Percentiles rank a stretch among this genome's conserved stretches.
These are phyloP conservation scores for Penicillium antarcticum DNA, from an alignment of 495 filamentous ascomycete genomes.

Conservation along the genomic window DNA sequence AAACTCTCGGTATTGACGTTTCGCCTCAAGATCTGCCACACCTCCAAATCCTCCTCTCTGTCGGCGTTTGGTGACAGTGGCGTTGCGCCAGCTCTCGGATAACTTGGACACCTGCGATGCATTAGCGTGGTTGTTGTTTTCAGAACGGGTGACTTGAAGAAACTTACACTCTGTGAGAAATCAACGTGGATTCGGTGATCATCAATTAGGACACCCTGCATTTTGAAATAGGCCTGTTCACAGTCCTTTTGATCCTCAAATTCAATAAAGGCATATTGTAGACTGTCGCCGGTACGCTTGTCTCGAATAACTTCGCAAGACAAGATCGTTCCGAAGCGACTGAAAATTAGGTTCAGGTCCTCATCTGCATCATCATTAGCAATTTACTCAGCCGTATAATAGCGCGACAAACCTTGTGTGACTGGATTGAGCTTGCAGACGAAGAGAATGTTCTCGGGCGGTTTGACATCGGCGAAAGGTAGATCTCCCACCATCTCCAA, in stretches of 20 bases:
- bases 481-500: constrained; percentile 98
- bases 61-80: constrained; percentile 79
- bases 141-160: neutral
- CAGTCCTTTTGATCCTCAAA: constrained; percentile 89
- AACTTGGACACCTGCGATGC: constrained; percentile 65
- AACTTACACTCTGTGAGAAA: constrained; percentile 90
- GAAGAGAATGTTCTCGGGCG: constrained; percentile 94
- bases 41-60: constrained; percentile 85
- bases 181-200: constrained; percentile 98
- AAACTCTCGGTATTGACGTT: constrained; percentile 75
- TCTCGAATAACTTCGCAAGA: constrained; percentile 97
- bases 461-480: constrained; percentile 96
- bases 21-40: constrained; percentile 79
- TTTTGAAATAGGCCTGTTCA: constrained; percentile 97
- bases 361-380: constrained; percentile 58
- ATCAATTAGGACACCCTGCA: constrained; percentile 94
- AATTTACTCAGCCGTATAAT: neutral
- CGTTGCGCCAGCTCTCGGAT: constrained; percentile 84
- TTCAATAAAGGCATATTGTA: constrained; percentile 98
- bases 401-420: constrained; percentile 59
- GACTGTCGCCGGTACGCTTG: constrained; percentile 86
- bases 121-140: constrained; percentile 17
- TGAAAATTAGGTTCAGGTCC: constrained; percentile 92
- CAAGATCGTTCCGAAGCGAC: constrained; percentile 91
- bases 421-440: constrained; percentile 99